Evolutionary conservation across 805 yeast genomes (phyloP).

Genomic region (Pichia occidentalis): DNA sequence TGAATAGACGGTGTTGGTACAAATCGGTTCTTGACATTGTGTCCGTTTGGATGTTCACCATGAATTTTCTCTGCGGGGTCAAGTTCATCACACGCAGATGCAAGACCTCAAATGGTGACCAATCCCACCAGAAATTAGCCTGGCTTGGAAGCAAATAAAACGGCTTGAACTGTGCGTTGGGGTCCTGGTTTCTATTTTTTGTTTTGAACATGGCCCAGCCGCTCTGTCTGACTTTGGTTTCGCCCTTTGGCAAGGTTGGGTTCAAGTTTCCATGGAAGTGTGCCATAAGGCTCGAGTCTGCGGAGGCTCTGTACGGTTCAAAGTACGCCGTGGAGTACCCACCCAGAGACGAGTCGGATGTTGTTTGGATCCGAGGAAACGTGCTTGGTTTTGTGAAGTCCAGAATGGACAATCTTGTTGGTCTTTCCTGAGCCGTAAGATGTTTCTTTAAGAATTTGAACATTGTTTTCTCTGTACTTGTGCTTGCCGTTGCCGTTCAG

Average conservation of each 20-base stretch:
- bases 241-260: conserved; percentile 55
- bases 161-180: conserved; percentile 36
- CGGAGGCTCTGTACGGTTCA: conserved; percentile 37
- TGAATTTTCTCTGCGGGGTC: conserved; percentile 48
- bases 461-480: no score
- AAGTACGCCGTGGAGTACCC: conserved; percentile 56
- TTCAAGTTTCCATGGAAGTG: conserved; percentile 65
- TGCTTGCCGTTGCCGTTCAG: no score
- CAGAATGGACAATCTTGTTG: conserved; percentile 36
- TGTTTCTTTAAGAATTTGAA: conserved; percentile 11
- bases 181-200: conserved; percentile 44
- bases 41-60: conserved; percentile 76
- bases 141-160: conserved; percentile 32
- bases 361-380: conserved; percentile 44
- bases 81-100: conserved; percentile 70
- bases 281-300: conserved; percentile 40
- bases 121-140: conserved; percentile 56
- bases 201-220: conserved; percentile 85
- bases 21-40: conserved; percentile 71
- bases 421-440: conserved; percentile 3
- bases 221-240: conserved; percentile 56
- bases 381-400: conserved; percentile 51
- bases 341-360: conserved; percentile 72
- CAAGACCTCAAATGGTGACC: conserved; percentile 55
- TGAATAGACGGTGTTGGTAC: conserved; percentile 72